phyloP scores from a whole-genome alignment of 805 yeast genomes.

The Tetrapisispora taiwanensis region DNA sequence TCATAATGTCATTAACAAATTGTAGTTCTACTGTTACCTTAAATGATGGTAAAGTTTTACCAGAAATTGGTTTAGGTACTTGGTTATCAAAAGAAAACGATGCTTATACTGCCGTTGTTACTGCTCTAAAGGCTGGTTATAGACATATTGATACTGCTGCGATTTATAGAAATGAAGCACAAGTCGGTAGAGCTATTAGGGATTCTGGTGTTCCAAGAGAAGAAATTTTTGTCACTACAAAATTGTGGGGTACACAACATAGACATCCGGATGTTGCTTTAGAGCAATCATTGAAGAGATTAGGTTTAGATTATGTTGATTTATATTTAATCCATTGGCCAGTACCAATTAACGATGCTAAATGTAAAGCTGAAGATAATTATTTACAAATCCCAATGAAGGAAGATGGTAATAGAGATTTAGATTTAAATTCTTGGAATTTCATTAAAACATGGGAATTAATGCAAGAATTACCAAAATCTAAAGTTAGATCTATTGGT shows the following conservation, averaged over 20 bases:
- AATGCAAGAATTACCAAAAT: constrained; percentile 47
- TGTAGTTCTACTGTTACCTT: constrained; percentile 29
- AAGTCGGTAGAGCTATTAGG: constrained; percentile 47
- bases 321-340: constrained; percentile 82
- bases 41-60: constrained; percentile 56
- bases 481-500: constrained; percentile 57
- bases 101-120: constrained; percentile 45
- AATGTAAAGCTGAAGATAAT: constrained; percentile 30
- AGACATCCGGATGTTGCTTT: constrained; percentile 42
- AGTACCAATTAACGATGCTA: constrained; percentile 38
- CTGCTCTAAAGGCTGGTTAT: constrained; percentile 57
- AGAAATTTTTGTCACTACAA: constrained; percentile 62
- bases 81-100: constrained; percentile 50
- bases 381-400: constrained; percentile 27
- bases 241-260: constrained; percentile 50
- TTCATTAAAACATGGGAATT: constrained; percentile 51
- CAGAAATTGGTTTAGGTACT: constrained; percentile 66
- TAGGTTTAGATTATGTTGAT: constrained; percentile 69
- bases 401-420: constrained; percentile 33
- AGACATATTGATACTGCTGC: constrained; percentile 74
- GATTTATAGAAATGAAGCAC: constrained; percentile 54
- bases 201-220: constrained; percentile 55
- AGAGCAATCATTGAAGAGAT: constrained; percentile 46
- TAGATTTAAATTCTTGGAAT: constrained; percentile 30
- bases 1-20: constrained; percentile 9